Evolutionary conservation across 805 yeast species (phyloP).

Genomic region (Starmerella khaoyaiensis): DNA sequence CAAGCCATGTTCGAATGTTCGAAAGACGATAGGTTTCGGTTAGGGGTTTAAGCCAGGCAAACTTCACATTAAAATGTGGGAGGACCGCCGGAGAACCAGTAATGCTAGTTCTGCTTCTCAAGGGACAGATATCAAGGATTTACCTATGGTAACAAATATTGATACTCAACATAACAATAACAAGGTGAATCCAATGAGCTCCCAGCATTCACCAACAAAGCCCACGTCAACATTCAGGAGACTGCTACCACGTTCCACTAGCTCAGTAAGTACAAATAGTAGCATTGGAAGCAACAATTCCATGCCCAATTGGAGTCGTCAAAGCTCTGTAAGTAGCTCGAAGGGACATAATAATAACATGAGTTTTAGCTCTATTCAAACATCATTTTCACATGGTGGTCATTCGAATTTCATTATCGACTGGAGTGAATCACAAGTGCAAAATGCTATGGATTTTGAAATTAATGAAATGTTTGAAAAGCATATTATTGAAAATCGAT

Average conservation of each 20-base stretch:
- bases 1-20: no score
- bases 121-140: no score
- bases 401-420: no score
- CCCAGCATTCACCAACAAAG: background rate
- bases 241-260: conserved; percentile 11
- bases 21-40: no score
- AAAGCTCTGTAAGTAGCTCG: background rate
- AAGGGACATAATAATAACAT: background rate
- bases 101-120: conserved; percentile 7
- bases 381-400: no score
- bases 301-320: conserved; percentile 1
- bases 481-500: no score
- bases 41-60: no score
- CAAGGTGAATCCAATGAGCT: no score
- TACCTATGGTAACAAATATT: no score
- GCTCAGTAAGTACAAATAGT: conserved; percentile 16
- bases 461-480: conserved; percentile 13
- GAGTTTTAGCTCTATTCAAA: conserved; percentile 3
- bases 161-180: no score
- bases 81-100: conserved; percentile 15
- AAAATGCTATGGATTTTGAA: conserved; percentile 7
- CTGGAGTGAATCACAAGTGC: no score
- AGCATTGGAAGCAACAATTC: conserved; percentile 1
- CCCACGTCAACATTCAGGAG: conserved; percentile 5
- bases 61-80: no score